Percentiles rank a stretch among this genome's conserved stretches.
Evolutionary conservation across 257 asterid genomes (phyloP).

Genomic region (Solanum pennellii): DNA sequence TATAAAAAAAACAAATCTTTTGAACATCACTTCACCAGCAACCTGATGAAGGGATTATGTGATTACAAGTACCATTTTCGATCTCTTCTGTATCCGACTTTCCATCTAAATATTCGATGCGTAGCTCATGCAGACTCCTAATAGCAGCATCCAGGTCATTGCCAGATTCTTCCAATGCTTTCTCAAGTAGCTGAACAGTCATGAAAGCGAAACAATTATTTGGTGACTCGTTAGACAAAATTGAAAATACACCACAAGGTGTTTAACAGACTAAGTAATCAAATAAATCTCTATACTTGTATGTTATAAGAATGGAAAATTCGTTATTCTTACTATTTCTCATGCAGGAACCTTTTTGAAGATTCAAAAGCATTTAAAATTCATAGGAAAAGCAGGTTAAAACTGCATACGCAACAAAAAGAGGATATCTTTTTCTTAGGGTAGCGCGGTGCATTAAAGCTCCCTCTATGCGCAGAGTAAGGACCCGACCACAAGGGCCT

Average conservation of each 20-base stretch:
- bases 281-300: neutral
- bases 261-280: neutral
- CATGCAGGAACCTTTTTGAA: neutral
- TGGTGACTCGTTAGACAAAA: neutral
- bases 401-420: neutral
- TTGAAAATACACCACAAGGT: neutral
- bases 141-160: conserved; percentile 47
- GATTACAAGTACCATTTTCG: conserved; percentile 25
- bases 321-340: neutral
- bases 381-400: neutral
- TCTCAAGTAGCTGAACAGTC: conserved; percentile 47
- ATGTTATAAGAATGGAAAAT: neutral
- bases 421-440: neutral
- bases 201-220: neutral
- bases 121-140: conserved; percentile 42
- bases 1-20: neutral
- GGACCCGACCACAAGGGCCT: neutral
- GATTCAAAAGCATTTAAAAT: neutral
- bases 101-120: conserved; percentile 18
- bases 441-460: neutral
- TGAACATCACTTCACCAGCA: neutral
- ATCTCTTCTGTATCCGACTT: conserved; percentile 11
- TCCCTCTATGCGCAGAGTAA: neutral
- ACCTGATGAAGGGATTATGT: neutral
- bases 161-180: conserved; percentile 43